phyloP scores from a whole-genome alignment of 805 yeast genomes.

The Starmerella apicola region DNA sequence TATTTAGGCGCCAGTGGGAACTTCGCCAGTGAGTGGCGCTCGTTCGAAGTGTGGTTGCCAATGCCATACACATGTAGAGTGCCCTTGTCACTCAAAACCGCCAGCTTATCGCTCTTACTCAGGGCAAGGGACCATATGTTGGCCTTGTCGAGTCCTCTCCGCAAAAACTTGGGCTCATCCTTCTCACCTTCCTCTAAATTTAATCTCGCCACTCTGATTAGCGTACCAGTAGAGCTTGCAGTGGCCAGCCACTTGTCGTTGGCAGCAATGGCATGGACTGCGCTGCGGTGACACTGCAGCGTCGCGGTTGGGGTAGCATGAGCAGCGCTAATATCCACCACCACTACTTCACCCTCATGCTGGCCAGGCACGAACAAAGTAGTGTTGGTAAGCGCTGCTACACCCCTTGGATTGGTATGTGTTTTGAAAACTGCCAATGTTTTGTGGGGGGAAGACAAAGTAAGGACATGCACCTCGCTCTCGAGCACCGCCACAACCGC shows the following conservation, averaged over 20 bases:
- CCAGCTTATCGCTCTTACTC: constrained; percentile 65
- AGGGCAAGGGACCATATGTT: constrained; percentile 70
- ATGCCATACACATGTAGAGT: constrained; percentile 78
- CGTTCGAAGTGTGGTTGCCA: constrained; percentile 18
- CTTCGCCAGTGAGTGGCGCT: constrained; percentile 53
- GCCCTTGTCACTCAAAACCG: constrained; percentile 77
- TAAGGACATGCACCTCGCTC: constrained; percentile 59
- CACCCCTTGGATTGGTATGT: constrained; percentile 46
- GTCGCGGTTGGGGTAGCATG: no score
- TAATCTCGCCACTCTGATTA: constrained; percentile 59
- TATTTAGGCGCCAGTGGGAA: constrained; percentile 60
- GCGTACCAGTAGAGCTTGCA: constrained; percentile 73
- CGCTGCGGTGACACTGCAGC: constrained; percentile 68
- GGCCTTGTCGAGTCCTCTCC: constrained; percentile 85
- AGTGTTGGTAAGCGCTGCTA: constrained; percentile 43
- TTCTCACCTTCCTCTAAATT: constrained; percentile 46
- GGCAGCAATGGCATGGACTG: constrained; percentile 49
- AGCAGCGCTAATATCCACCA: constrained; percentile 52
- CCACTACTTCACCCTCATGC: constrained; percentile 62
- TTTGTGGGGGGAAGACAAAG: constrained; percentile 70
- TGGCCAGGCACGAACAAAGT: constrained; percentile 61
- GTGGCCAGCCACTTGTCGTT: constrained; percentile 62
- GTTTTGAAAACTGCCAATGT: constrained; percentile 55
- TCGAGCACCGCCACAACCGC: constrained; percentile 61
- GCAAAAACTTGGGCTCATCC: constrained; percentile 62